Percentiles rank a stretch among this genome's conserved stretches.
Evolutionary conservation across 257 asterid species (phyloP).

Genomic region (Primulina eburnea): DNA sequence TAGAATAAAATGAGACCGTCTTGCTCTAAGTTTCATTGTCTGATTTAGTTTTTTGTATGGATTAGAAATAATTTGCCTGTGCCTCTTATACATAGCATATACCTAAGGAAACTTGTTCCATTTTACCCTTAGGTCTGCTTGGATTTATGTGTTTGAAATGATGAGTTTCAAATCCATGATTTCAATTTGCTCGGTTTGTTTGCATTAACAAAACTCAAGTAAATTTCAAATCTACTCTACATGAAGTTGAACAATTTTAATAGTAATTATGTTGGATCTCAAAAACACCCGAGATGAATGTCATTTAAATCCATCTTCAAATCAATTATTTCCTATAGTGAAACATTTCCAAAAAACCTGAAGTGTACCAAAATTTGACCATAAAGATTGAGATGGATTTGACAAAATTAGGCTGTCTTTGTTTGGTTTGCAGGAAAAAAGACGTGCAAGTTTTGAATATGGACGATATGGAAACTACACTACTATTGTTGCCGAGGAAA

Average conservation of each 20-base stretch:
- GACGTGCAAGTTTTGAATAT: conserved; percentile 73
- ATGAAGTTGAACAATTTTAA: too few relatives aligned
- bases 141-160: too few relatives aligned
- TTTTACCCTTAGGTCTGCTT: not conserved
- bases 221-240: too few relatives aligned
- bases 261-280: too few relatives aligned
- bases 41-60: not conserved
- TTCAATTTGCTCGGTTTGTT: too few relatives aligned
- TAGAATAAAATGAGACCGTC: not conserved
- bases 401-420: conserved; percentile 6
- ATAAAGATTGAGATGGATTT: conserved; percentile 10
- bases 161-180: too few relatives aligned
- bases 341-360: too few relatives aligned
- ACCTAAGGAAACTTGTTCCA: not conserved
- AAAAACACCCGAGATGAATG: too few relatives aligned
- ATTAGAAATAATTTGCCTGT: too few relatives aligned
- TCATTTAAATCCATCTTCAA: too few relatives aligned
- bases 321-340: too few relatives aligned
- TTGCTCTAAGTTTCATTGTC: not conserved
- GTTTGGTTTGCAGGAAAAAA: conserved; percentile 64
- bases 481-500: conserved; percentile 77
- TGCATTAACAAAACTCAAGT: too few relatives aligned
- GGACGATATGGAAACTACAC: conserved; percentile 94
- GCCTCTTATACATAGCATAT: not conserved
- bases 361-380: not conserved